Evolutionary conservation across 495 filamentous ascomycete genomes (phyloP).

Genomic region (Monascus purpureus): DNA sequence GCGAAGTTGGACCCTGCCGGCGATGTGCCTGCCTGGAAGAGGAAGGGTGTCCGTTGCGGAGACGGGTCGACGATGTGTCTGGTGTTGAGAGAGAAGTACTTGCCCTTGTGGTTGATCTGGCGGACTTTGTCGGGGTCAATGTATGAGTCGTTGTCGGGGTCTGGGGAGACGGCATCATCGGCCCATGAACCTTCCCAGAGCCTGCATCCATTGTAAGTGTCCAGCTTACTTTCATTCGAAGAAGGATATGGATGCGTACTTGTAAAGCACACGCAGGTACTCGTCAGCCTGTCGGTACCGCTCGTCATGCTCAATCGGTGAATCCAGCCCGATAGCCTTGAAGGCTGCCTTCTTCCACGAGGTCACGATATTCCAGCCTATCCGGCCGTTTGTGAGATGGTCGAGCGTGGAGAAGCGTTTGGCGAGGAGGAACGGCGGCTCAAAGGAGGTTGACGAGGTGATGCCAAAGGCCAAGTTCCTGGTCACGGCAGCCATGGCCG

Average conservation of each 20-base stretch:
- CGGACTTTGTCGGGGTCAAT: conserved; percentile 41
- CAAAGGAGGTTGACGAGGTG: conserved; percentile 42
- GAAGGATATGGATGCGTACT: conserved; percentile 23
- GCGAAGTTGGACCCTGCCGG: conserved; percentile 43
- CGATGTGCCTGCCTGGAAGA: conserved; percentile 52
- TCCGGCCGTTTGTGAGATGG: conserved; percentile 42
- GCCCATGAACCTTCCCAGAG: conserved; percentile 52
- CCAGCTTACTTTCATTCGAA: too few relatives aligned
- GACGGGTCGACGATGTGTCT: conserved; percentile 45
- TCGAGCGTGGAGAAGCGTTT: conserved; percentile 50
- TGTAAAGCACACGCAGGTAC: conserved; percentile 43
- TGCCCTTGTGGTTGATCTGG: conserved; percentile 44
- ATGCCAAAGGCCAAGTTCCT: conserved; percentile 33
- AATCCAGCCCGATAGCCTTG: conserved; percentile 42
- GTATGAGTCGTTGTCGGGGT: conserved; percentile 37
- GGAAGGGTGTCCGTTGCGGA: conserved; percentile 47
- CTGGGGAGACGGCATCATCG: conserved; percentile 34
- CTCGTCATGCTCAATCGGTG: conserved; percentile 45
- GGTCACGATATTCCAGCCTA: conserved; percentile 56
- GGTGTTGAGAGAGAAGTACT: conserved; percentile 39
- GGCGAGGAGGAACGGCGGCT: conserved; percentile 43
- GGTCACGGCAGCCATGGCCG: conserved; percentile 36
- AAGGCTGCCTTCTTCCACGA: conserved; percentile 45
- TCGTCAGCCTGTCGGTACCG: conserved; percentile 48
- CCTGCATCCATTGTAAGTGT: too few relatives aligned